phyloP scores from a whole-genome alignment of 106 monocot species.

The Acorus calamus region DNA sequence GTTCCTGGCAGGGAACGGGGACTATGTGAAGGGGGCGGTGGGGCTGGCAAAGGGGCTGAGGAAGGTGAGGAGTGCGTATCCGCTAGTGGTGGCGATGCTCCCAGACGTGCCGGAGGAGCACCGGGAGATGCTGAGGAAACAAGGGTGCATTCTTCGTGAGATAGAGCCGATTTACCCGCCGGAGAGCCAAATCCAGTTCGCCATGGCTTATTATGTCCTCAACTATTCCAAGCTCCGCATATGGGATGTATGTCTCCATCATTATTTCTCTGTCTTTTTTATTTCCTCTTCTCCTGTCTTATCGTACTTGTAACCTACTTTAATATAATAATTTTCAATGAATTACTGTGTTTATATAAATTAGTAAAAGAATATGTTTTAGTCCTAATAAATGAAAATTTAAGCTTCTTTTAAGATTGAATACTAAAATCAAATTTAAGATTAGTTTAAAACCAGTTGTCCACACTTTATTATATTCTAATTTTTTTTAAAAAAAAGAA shows the following conservation, averaged over 20 bases:
- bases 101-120: slow-evolving; percentile 24
- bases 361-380: too few species aligned
- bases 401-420: too few species aligned
- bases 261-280: too few species aligned
- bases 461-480: too few species aligned
- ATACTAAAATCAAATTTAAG: too few species aligned
- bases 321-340: too few species aligned
- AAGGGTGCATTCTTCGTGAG: slow-evolving; percentile 25
- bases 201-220: slow-evolving; percentile 27
- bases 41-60: slow-evolving; percentile 25
- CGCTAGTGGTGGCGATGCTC: slow-evolving; percentile 18
- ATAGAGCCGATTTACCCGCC: slow-evolving; percentile 29
- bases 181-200: slow-evolving; percentile 23
- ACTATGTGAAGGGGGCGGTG: slow-evolving; percentile 20
- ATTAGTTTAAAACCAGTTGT: too few species aligned
- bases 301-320: too few species aligned
- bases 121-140: slow-evolving; percentile 3
- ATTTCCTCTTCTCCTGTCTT: too few species aligned
- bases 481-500: too few species aligned
- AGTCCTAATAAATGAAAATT: too few species aligned
- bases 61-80: slow-evolving; percentile 15
- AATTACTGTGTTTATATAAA: too few species aligned
- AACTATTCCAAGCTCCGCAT: slow-evolving; percentile 29
- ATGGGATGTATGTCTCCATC: slow-evolving; percentile 12
- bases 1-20: slow-evolving; percentile 26